Evolutionary conservation across 192 early-diverging fungal species (phyloP).

Genomic region (Glomus cerebriforme): DNA sequence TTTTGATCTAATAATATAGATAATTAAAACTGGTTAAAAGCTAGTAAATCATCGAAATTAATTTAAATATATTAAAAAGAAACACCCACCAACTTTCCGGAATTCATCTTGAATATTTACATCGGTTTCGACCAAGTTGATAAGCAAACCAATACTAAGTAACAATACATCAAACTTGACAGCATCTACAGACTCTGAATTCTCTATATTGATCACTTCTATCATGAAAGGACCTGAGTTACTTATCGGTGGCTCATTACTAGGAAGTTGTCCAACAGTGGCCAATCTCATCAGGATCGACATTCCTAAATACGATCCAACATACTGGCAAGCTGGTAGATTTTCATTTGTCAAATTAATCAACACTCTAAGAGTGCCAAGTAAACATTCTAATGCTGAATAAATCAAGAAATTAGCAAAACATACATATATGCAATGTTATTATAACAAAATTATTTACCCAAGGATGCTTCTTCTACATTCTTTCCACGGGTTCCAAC

Average conservation of each 20-base stretch:
- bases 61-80: neutral
- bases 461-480: neutral
- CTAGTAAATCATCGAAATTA: neutral
- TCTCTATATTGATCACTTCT: neutral
- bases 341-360: constrained; percentile 34
- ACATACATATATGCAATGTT: neutral
- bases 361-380: constrained; percentile 20
- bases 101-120: constrained; percentile 28
- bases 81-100: constrained; percentile 26
- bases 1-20: constrained; percentile 20
- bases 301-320: constrained; percentile 26
- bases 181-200: constrained; percentile 7
- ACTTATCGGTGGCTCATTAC: neutral
- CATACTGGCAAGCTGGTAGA: constrained; percentile 5
- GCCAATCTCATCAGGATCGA: constrained; percentile 26
- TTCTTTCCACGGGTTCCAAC: neutral
- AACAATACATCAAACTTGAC: constrained; percentile 30
- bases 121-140: constrained; percentile 33
- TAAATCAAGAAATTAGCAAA: neutral
- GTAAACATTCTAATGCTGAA: constrained; percentile 31
- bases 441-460: neutral
- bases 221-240: neutral
- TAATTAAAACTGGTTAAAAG: neutral
- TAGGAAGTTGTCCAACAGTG: constrained; percentile 24
- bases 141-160: constrained; percentile 30